Conservation (phyloP, 2,329 filamentous ascomycete genomes). For the Tympanopsis confertula region DNA sequence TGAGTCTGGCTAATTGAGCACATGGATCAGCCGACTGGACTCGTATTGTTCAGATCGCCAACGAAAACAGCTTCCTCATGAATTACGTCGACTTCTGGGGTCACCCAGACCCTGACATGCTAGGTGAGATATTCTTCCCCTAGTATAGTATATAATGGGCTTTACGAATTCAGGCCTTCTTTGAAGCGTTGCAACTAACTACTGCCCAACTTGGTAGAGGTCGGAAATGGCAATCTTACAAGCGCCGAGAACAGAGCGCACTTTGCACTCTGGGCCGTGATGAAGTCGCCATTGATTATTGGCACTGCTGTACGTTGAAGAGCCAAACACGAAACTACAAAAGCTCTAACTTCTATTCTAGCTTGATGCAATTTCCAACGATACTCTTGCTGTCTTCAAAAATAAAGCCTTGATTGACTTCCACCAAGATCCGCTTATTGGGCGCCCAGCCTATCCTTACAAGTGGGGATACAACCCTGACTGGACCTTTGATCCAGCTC, state of each 20-base stretch:
- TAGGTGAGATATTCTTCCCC: conserved; percentile 8
- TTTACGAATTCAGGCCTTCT: not conserved
- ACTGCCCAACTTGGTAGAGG: conserved; percentile 12
- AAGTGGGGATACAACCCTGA: conserved; percentile 36
- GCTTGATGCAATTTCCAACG: conserved; percentile 13
- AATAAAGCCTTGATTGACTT: conserved; percentile 24
- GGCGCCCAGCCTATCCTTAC: conserved; percentile 28
- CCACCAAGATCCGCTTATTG: conserved; percentile 23
- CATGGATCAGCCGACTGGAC: conserved; percentile 21
- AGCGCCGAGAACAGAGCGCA: conserved; percentile 26
- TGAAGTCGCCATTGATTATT: conserved; percentile 30
- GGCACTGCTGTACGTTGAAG: too few species aligned
- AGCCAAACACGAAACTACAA: too few species aligned
- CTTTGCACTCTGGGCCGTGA: conserved; percentile 31
- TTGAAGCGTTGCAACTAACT: too few species aligned
- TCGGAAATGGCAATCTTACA: conserved; percentile 23
- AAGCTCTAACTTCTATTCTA: too few species aligned
- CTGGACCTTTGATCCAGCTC: conserved; percentile 32
- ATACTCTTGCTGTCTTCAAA: conserved; percentile 18
- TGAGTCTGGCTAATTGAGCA: conserved; percentile 1
- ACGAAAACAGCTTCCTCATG: conserved; percentile 19
- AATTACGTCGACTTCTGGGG: conserved; percentile 22
- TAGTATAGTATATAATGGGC: conserved; percentile 7
- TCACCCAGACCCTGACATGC: conserved; percentile 28
- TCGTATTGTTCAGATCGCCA: conserved; percentile 17